A percentile compares a stretch with the other conserved stretches of the same genome.
Conservation (phyloP, 257 asterid species). For the Misopates orontium region DNA sequence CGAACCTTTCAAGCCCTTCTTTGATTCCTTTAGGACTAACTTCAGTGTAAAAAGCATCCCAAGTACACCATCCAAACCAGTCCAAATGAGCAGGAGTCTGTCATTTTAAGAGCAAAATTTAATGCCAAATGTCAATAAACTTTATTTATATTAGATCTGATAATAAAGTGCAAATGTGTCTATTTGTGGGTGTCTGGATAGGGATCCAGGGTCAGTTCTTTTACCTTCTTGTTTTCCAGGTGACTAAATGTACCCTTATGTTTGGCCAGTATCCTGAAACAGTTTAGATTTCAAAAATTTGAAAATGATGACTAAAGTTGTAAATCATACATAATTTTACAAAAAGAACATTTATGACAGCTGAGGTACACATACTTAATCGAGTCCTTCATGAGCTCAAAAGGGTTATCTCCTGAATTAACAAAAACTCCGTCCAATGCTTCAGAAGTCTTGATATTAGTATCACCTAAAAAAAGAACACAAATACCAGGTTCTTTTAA, state of each 20-base stretch:
- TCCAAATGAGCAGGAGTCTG: slow-evolving; percentile 52
- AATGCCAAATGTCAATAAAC: slow-evolving; percentile 11
- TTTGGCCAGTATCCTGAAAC: slow-evolving; percentile 42
- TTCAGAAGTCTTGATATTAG: slow-evolving; percentile 36
- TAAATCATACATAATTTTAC: background rate
- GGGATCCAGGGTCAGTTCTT: slow-evolving; percentile 5
- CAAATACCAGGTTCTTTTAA: background rate
- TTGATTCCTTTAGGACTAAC: slow-evolving; percentile 48
- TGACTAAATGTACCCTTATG: slow-evolving; percentile 55
- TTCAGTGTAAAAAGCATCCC: slow-evolving; percentile 55
- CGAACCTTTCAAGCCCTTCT: slow-evolving; percentile 55
- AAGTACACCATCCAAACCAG: slow-evolving; percentile 65
- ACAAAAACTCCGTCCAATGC: slow-evolving; percentile 47
- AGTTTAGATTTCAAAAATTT: slow-evolving; percentile 25
- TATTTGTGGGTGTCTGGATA: background rate
- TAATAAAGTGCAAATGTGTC: background rate
- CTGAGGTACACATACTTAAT: slow-evolving; percentile 40
- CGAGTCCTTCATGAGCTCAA: slow-evolving; percentile 56
- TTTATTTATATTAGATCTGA: too few relatives aligned
- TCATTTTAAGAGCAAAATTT: background rate
- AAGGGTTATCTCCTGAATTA: slow-evolving; percentile 57
- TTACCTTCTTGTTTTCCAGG: slow-evolving; percentile 53
- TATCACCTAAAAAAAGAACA: slow-evolving; percentile 40
- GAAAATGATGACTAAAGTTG: slow-evolving; percentile 5
- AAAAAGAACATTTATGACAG: background rate